Evolutionary conservation across 345 rosid genomes (phyloP), one percentile per base, ranked within the genome.

Genomic region (Arabidopsis suecica): DNA sequence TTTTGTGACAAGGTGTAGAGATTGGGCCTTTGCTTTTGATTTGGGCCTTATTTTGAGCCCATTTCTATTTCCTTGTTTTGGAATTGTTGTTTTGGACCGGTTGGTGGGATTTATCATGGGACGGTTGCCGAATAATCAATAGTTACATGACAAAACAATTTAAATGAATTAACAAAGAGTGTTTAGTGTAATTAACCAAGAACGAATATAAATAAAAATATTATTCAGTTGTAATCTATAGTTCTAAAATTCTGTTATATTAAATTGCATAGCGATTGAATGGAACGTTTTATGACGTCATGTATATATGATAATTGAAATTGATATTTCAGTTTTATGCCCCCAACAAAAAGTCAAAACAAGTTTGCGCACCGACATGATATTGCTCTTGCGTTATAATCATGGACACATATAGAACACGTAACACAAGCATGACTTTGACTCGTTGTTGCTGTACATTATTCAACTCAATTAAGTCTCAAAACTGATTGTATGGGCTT

Each of bases 351-450:
- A 40, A 50, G 71, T 70, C 80, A 76, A 63, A 9, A 56, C 30
- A 69, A 77, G 53, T 77, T 69, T 45, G 71, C 60, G 53, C 44
- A 63, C 66, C 75, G 66, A 76, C 51, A 55, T 57, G 65, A 54
- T 22, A 44, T 53, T 6, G 71, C 34, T 3, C 9, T 61, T 69
- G 65, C 71, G 75, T 61, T 69, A 55, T 32, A 63, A 76, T 9
- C 60, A 69, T 69, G 71, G 47, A 53, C 65, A 69, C 64, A 45
- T 47, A 10, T 8, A 34, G 5, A 16, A 55, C 63, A 69, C 80
- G 71, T 55, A 76, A 76, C 37, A 28, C 3, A 76, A 0, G 34
- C 10, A 36, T 69, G 69, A 68, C 63, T 68, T 76, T 75, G 69
- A 54, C 79, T 76, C 64, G 20, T 44, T 60, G 8, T 50, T 49